Base-by-base conservation (phyloP, 345 rosid species). In the Passiflora organensis region DNA sequence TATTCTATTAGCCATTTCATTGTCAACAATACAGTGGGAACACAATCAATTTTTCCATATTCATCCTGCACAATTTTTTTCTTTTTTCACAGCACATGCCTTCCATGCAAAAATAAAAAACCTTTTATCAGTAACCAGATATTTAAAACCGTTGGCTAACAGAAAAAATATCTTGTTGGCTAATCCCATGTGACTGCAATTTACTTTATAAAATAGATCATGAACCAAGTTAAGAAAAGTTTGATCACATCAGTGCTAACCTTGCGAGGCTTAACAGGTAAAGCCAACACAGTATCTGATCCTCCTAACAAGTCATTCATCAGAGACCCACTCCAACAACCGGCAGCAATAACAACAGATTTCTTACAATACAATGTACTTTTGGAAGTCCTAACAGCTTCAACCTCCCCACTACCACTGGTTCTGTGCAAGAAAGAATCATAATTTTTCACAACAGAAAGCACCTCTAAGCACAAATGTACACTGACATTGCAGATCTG, bases 181-280 rank as follows among this genome's bases (percentile, higher is more conserved):
- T 3, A 28, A 28, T 28, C 5, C 8, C 8, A 3, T 28, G 8
- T 28, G 34, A 28, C 34, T 28, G 8, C 34, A 28, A 8, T 8
- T 28, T 28, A 2, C 34, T 28, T 2, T 28, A 2, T 28, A 8
- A 28, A 28, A 28, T 8, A 28, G 8, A 28, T 28, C 34, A 73
- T 80, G 84, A 63, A 67, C 74, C 32, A 43, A 41, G 1, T 24
- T 48, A 21, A 51, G 49, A 42, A 24, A 6, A 22, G 55, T 43
- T 22, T 47, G 42, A 6, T 28, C 3, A 52, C 50, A 41, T 13
- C n/a, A 19, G 38, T 55, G 39, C 70, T 15, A 32, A 87, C 96
- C 95, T 91, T 91, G 20, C 96, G 78, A 60, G 98, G 98, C 74
- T 79, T 84, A 53, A 91, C 85, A 64, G 86, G 93, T 53, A 84